These are phyloP conservation scores for Mortierella polycephala DNA, from an alignment of 371 early-diverging fungal genomes.

Conservation along the genomic window DNA sequence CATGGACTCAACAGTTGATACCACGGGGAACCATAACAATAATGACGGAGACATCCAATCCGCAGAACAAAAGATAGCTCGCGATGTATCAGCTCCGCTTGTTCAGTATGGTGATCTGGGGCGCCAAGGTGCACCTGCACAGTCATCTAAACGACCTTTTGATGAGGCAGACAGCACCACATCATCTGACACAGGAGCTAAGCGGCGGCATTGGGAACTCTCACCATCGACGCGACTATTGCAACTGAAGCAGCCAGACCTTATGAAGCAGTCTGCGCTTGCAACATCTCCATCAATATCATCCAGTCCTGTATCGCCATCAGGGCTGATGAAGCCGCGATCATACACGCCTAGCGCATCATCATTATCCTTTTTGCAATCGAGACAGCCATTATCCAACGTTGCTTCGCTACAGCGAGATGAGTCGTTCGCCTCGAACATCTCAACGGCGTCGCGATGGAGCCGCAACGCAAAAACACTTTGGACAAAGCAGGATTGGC, in stretches of 20 bases:
- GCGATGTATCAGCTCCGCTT: no score
- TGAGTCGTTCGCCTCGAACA: slow-evolving; percentile 7
- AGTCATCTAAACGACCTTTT: not conserved
- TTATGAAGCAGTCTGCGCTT: slow-evolving; percentile 23
- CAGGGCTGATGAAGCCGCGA: slow-evolving; percentile 19
- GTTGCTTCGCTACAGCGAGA: not conserved
- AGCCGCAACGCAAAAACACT: not conserved
- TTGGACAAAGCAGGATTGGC: slow-evolving; percentile 42
- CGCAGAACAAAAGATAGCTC: not conserved
- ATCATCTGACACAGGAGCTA: slow-evolving; percentile 5
- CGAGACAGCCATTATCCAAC: not conserved
- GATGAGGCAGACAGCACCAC: slow-evolving; percentile 1
- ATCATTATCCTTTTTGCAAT: not conserved
- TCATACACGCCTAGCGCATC: slow-evolving; percentile 11
- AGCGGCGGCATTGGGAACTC: slow-evolving; percentile 37
- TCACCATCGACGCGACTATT: slow-evolving; percentile 11
- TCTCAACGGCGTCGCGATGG: not conserved
- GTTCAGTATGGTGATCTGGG: not conserved
- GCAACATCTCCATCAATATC: not conserved
- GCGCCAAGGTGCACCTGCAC: not conserved
- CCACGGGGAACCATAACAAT: not conserved
- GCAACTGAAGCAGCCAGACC: slow-evolving; percentile 15
- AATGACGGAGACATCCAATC: slow-evolving; percentile 5
- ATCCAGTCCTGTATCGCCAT: not conserved
- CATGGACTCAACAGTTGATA: not conserved